Percentiles rank a stretch among this genome's conserved stretches.
These are phyloP conservation scores for Agroathelia rolfsii DNA, from an alignment of 1,284 basidiomycete genomes.

Conservation along the genomic window DNA sequence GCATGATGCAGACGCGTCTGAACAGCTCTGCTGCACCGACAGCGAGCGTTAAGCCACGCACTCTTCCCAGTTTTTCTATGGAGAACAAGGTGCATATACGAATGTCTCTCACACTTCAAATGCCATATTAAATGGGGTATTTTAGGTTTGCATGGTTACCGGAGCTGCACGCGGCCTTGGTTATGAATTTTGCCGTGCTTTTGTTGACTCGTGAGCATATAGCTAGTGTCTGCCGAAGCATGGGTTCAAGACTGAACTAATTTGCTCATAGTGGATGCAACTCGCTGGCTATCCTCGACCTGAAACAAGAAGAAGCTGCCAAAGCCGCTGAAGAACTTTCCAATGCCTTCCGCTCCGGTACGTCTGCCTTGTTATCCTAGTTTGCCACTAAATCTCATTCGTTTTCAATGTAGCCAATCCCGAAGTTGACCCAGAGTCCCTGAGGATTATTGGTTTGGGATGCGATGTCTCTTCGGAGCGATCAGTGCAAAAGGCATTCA, in stretches of 20 bases:
- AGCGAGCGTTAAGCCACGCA: constrained; percentile 20
- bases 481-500: constrained; percentile 67
- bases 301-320: constrained; percentile 67
- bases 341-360: constrained; percentile 8
- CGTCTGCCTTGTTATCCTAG: constrained; percentile 21
- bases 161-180: constrained; percentile 89
- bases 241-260: constrained; percentile 8
- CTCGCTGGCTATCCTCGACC: constrained; percentile 75
- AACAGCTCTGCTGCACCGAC: constrained; percentile 5
- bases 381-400: constrained; percentile 44
- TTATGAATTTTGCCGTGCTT: constrained; percentile 82
- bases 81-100: constrained; percentile 43
- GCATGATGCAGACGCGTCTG: constrained; percentile 18
- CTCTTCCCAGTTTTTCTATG: constrained; percentile 58
- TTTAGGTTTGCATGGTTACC: constrained; percentile 86
- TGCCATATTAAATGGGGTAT: neutral
- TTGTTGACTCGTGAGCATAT: constrained; percentile 68
- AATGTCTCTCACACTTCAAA: constrained; percentile 2
- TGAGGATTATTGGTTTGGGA: constrained; percentile 69
- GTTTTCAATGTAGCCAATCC: constrained; percentile 43
- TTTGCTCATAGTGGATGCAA: constrained; percentile 59
- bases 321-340: constrained; percentile 69
- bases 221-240: neutral
- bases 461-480: constrained; percentile 86
- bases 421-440: constrained; percentile 44